Evolutionary conservation across 2,329 filamentous ascomycete genomes (phyloP).

Genomic region (Verticillium albo-atrum): DNA sequence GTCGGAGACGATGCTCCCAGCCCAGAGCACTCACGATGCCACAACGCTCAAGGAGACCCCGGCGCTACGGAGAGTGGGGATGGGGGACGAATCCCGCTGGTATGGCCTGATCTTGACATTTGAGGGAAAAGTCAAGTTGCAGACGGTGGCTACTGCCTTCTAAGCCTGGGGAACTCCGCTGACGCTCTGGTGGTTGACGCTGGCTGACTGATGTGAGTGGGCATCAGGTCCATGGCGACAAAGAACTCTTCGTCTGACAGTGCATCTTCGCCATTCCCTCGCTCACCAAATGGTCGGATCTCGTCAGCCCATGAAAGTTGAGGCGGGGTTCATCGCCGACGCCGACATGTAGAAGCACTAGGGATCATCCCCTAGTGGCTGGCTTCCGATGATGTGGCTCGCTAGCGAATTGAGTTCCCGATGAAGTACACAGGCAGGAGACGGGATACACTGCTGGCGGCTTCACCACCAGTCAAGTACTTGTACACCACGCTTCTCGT

Average conservation of each 20-base stretch:
- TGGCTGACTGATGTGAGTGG: neutral
- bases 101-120: neutral
- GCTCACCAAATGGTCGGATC: no score
- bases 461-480: neutral
- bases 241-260: neutral
- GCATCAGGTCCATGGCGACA: neutral
- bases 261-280: neutral
- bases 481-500: neutral
- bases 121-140: neutral
- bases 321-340: neutral
- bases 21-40: neutral
- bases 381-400: slow-evolving; percentile 5
- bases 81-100: neutral
- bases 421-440: neutral
- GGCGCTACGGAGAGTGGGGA: neutral
- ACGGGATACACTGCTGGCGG: neutral
- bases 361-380: neutral
- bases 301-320: neutral
- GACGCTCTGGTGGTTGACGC: neutral
- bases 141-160: neutral
- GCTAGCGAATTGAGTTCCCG: neutral
- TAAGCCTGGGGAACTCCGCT: neutral
- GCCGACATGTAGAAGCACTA: neutral
- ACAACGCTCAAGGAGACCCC: neutral
- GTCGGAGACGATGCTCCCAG: neutral